Evolutionary conservation across 2,329 filamentous ascomycete species (phyloP), one percentile per base, ranked within the genome.

Genomic region (Exophiala lecanii-corni): DNA sequence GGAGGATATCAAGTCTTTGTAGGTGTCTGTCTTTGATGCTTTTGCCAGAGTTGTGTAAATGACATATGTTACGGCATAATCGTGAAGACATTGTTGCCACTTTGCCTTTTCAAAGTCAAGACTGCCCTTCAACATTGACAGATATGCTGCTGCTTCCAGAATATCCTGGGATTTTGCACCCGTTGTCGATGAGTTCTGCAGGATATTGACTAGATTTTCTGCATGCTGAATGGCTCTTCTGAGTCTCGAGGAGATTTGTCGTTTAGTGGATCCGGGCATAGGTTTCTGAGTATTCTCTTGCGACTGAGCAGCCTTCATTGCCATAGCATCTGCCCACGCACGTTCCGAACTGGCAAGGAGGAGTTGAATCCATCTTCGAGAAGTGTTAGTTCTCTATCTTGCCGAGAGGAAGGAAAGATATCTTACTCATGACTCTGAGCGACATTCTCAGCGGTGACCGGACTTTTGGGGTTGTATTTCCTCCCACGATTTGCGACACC

Each of bases 301-400:
- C 28, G 86, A 79, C 62, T 94, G 87, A 15, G 79, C 72, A 3
- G 87, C 78, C 67, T 94, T 96, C 76, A 96, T 88, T 61, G 85
- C 81, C 89, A 97, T 94, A 45, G 89, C 91, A 64, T 95, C 84
- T 26, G 92, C 91, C 87, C 89, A 97, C 39, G 89, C 87, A 52
- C 92, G 79, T 70, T 98, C 92, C 48, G 89, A 82, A 28, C 81
- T 86, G 59, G 96, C 79, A 43, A 98, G 75, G 21, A 91, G 73
- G n/a, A 96, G 73, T 54, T 84, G 75, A 36, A 82, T 78, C 66
- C 82, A 86, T 65, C 87, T 94, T n/a, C n/a, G 25, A 34, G 12
- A 13, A 31, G 18, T 4, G 32, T 31, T 38, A 37, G 41, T 56
- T 34, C 58, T 47, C 37, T 4, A 9, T 32, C 28, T 45, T 36